phyloP scores from a whole-genome alignment of 768 basidiomycete species.

The Porpolomopsis calyptriformis region DNA sequence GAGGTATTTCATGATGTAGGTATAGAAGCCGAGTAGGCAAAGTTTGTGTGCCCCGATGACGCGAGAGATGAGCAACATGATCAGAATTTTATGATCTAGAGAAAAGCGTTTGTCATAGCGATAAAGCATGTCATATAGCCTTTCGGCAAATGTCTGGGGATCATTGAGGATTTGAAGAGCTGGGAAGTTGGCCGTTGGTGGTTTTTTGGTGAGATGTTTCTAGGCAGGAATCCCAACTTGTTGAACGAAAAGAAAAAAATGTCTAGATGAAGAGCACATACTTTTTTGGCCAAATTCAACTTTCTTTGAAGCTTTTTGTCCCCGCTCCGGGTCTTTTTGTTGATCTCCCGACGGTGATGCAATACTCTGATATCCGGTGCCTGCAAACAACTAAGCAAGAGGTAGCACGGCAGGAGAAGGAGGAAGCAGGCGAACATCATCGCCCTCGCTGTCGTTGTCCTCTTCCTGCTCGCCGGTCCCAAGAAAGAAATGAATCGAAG shows the following conservation, averaged over 20 bases:
- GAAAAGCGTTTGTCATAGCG: conserved; percentile 90
- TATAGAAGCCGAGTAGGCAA: conserved; percentile 89
- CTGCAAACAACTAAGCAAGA: conserved; percentile 23
- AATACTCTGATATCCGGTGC: conserved; percentile 60
- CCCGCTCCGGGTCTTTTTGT: conserved; percentile 80
- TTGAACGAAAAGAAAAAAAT: not conserved
- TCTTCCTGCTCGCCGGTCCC: conserved; percentile 70
- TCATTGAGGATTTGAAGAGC: conserved; percentile 89
- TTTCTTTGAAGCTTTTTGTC: conserved; percentile 73
- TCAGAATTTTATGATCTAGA: conserved; percentile 91
- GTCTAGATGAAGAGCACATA: conserved; percentile 20
- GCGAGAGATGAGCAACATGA: conserved; percentile 93
- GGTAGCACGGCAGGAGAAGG: not conserved
- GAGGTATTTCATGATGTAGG: conserved; percentile 91
- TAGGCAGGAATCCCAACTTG: conserved; percentile 13
- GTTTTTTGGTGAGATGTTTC: conserved; percentile 26
- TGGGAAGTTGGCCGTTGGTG: conserved; percentile 62
- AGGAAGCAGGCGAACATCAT: conserved; percentile 30
- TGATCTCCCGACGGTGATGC: conserved; percentile 82
- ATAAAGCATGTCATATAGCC: conserved; percentile 75
- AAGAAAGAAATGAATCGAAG: conserved; percentile 95
- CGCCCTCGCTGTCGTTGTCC: conserved; percentile 62
- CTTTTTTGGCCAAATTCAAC: conserved; percentile 68
- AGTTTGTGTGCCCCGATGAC: conserved; percentile 91
- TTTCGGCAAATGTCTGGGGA: conserved; percentile 92